A percentile compares a stretch with the other conserved stretches of the same genome.
These are phyloP conservation scores for Citropsis articulata DNA, from an alignment of 345 rosid genomes.

Conservation along the genomic window DNA sequence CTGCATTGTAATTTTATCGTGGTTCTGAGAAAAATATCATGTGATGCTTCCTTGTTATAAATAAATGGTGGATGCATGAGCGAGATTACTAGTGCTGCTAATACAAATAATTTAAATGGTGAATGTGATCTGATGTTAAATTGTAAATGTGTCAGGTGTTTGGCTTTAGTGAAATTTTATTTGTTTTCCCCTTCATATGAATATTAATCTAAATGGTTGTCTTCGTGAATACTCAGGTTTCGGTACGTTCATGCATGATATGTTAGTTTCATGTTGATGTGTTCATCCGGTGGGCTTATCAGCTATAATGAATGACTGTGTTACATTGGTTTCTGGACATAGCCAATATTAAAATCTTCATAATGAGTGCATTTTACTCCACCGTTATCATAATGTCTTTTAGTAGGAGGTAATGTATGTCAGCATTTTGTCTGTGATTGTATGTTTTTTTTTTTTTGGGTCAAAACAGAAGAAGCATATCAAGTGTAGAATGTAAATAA, in stretches of 20 bases:
- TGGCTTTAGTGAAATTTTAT: slow-evolving; percentile 2
- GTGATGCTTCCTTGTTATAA: neutral
- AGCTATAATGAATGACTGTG: neutral
- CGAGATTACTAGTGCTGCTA: neutral
- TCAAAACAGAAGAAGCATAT: too few species aligned
- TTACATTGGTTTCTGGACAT: neutral
- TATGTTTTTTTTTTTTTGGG: neutral
- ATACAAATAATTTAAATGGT: neutral
- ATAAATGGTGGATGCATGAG: neutral
- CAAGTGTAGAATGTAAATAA: too few species aligned
- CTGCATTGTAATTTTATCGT: neutral
- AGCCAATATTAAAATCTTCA: neutral
- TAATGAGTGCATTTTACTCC: neutral
- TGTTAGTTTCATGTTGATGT: neutral
- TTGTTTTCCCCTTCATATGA: neutral
- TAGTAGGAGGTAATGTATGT: neutral
- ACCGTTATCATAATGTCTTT: neutral
- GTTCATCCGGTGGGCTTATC: neutral
- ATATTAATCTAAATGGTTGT: neutral
- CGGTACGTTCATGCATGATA: neutral
- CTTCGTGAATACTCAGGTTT: neutral
- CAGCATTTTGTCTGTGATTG: neutral
- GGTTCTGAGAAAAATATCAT: neutral
- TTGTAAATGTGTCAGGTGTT: neutral
- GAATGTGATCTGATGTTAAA: neutral